Conservation (phyloP, 306 rosid species). For the Vigna hirtella region DNA sequence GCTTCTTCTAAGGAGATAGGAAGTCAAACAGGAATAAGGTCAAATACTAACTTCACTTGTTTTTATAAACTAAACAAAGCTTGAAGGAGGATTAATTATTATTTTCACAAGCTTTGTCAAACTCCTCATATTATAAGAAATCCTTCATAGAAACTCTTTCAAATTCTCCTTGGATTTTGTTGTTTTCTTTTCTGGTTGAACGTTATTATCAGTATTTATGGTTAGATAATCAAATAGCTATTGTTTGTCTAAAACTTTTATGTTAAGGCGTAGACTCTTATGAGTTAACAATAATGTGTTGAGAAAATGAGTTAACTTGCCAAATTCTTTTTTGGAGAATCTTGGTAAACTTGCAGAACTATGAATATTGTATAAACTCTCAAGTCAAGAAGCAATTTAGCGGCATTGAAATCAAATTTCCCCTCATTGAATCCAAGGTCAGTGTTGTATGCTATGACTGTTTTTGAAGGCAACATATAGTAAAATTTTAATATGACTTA, state of each 20-base stretch:
- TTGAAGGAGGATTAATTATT: background rate
- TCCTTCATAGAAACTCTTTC: background rate
- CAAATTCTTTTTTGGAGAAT: background rate
- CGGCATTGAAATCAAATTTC: background rate
- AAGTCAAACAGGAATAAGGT: background rate
- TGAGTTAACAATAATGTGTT: background rate
- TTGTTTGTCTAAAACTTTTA: background rate
- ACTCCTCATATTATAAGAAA: background rate
- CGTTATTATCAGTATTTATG: constrained; percentile 22
- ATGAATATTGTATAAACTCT: background rate
- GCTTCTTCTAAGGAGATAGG: background rate
- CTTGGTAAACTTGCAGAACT: background rate
- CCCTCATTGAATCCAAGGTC: background rate
- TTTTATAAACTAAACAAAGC: background rate
- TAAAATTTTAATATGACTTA: background rate
- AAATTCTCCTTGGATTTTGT: background rate
- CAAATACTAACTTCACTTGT: background rate
- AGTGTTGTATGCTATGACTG: background rate
- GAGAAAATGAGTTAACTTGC: background rate
- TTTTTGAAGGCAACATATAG: background rate
- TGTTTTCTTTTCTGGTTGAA: constrained; percentile 15
- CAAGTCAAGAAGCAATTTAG: background rate
- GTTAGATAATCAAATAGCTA: background rate
- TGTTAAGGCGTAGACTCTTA: background rate
- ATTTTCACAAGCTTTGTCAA: background rate